Percentiles rank a stretch among this genome's conserved stretches.
Evolutionary conservation across 129 eudicot species (phyloP).

Genomic region (Saussurea involucrata): DNA sequence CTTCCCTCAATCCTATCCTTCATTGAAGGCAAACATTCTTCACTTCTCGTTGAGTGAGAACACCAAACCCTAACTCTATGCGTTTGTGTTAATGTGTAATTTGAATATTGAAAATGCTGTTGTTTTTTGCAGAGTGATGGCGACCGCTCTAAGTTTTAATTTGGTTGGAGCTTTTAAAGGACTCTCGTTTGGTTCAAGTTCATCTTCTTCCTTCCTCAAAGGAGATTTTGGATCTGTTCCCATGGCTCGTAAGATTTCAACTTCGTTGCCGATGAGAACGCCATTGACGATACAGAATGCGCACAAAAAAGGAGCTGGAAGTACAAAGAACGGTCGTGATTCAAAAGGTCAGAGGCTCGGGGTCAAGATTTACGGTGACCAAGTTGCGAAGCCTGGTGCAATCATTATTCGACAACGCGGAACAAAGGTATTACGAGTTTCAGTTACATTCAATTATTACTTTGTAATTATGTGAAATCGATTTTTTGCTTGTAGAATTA

Average conservation of each 20-base stretch:
- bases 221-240: conserved; percentile 59
- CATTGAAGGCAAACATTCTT: conserved; percentile 17
- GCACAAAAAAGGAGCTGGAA: conserved; percentile 98
- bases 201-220: conserved; percentile 59
- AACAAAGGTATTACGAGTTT: conserved; percentile 56
- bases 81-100: background rate
- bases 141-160: conserved; percentile 54
- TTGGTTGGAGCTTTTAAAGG: conserved; percentile 75
- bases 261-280: conserved; percentile 39
- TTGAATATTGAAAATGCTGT: background rate
- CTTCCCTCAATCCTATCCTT: conserved; percentile 10
- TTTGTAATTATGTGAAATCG: conserved; percentile 3
- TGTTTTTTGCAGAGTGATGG: conserved; percentile 37
- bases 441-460: background rate
- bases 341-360: conserved; percentile 87
- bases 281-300: conserved; percentile 78
- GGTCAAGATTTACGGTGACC: conserved; percentile 94
- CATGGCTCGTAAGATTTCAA: conserved; percentile 27
- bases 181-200: conserved; percentile 61
- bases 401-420: conserved; percentile 94
- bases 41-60: conserved; percentile 28
- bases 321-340: conserved; percentile 97
- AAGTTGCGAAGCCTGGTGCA: conserved; percentile 88
- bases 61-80: conserved; percentile 27
- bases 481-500: background rate